Percentiles rank a stretch among this genome's conserved stretches.
Evolutionary conservation across 306 rosid genomes (phyloP).

Genomic region (Biancaea sappan): DNA sequence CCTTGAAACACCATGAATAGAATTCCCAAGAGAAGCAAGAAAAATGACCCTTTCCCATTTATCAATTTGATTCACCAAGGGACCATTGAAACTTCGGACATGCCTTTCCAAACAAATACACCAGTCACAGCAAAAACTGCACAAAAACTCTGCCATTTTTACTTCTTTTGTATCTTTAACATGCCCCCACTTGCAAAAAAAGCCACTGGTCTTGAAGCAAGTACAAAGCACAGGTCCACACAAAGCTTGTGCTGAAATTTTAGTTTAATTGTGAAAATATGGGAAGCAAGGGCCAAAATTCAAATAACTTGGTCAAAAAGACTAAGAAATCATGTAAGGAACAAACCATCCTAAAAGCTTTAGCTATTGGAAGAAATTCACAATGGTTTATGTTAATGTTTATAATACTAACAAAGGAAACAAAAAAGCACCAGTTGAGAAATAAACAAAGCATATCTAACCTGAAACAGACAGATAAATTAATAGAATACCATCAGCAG

Average conservation of each 20-base stretch:
- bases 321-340: neutral
- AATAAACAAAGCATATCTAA: slow-evolving; percentile 35
- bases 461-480: slow-evolving; percentile 96
- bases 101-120: no score
- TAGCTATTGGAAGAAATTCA: neutral
- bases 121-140: no score
- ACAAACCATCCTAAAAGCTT: neutral
- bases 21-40: no score
- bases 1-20: no score
- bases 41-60: no score
- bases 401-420: neutral
- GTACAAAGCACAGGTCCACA: neutral
- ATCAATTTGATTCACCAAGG: no score
- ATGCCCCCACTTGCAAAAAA: neutral
- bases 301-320: neutral
- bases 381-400: neutral
- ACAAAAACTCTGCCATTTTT: no score
- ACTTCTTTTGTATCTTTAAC: no score
- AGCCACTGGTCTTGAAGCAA: neutral
- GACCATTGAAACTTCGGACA: no score
- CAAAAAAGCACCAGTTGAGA: neutral
- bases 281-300: neutral
- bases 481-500: slow-evolving; percentile 84
- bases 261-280: neutral
- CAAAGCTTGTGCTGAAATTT: neutral